These are phyloP conservation scores for Aspergillus ochraceus DNA, from an alignment of 2,329 filamentous ascomycete species.

Conservation along the genomic window DNA sequence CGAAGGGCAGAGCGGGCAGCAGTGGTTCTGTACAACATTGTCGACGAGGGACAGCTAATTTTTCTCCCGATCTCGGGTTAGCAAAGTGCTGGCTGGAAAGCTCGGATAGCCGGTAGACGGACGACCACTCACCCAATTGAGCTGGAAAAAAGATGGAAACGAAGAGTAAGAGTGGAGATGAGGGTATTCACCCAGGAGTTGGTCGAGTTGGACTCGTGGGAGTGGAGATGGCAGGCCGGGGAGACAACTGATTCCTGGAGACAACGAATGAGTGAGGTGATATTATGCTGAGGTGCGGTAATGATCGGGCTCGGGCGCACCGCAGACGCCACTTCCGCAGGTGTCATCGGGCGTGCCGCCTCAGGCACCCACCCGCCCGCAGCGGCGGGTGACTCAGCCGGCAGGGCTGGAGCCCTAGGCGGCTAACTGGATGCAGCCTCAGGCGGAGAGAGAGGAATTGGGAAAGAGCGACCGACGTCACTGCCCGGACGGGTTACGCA, in stretches of 20 bases:
- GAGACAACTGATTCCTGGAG: conserved; percentile 29
- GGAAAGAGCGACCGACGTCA: conserved; percentile 28
- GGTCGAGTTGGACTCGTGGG: conserved; percentile 35
- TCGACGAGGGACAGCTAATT: conserved; percentile 33
- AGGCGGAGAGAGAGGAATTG: background rate
- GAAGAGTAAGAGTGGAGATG: conserved; percentile 28
- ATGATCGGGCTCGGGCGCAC: conserved; percentile 25
- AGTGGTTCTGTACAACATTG: conserved; percentile 49
- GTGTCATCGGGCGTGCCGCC: conserved; percentile 17
- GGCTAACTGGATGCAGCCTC: conserved; percentile 7
- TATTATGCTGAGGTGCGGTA: conserved; percentile 34
- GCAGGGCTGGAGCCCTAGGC: conserved; percentile 28
- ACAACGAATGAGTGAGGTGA: conserved; percentile 35
- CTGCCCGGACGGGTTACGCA: conserved; percentile 8
- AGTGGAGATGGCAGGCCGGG: conserved; percentile 33
- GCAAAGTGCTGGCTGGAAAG: conserved; percentile 30
- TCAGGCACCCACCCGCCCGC: conserved; percentile 24
- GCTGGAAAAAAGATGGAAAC: conserved; percentile 19
- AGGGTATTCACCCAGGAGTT: conserved; percentile 31
- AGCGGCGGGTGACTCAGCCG: conserved; percentile 4
- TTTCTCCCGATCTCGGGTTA: conserved; percentile 29
- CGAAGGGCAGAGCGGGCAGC: conserved; percentile 47
- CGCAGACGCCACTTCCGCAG: conserved; percentile 30
- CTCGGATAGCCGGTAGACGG: conserved; percentile 28
- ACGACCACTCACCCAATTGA: conserved; percentile 35